These are phyloP conservation scores for Aspergillus sp. DNA, from an alignment of 2,329 filamentous ascomycete genomes.

Conservation along the genomic window DNA sequence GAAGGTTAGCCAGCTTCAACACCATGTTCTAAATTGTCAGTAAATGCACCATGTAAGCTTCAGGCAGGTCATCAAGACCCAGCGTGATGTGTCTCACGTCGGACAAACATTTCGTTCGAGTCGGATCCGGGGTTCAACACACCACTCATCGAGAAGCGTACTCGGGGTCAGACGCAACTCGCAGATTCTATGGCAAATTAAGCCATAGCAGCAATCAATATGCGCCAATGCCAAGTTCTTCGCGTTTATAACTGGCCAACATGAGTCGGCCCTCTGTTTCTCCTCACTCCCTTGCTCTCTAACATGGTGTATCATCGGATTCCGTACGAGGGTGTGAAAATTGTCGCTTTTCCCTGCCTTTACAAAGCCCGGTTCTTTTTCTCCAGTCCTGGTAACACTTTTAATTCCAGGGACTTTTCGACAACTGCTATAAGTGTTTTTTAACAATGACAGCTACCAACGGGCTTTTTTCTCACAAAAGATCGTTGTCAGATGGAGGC, in stretches of 20 bases:
- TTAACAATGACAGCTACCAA: neutral
- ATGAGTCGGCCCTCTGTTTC: neutral
- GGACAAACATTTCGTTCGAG: neutral
- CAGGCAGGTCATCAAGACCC: too few species aligned
- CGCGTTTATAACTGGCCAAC: neutral
- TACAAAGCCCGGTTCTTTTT: neutral
- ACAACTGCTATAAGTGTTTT: neutral
- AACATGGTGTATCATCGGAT: neutral
- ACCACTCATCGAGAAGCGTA: neutral
- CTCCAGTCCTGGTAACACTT: neutral
- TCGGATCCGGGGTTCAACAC: neutral
- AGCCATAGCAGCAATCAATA: constrained; percentile 10
- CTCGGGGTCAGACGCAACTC: neutral
- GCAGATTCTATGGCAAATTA: constrained; percentile 34
- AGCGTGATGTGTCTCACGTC: neutral
- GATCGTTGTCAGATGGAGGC: neutral
- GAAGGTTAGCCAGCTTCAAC: neutral
- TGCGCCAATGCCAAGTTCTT: neutral
- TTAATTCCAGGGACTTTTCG: neutral
- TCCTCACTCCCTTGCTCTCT: neutral
- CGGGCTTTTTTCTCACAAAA: neutral
- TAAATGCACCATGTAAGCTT: too few species aligned
- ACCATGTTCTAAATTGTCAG: neutral
- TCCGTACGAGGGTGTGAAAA: neutral
- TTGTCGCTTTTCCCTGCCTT: neutral